These are phyloP conservation scores for Wallacemonas sp. DNA, from an alignment of 208 protist species.

Conservation along the genomic window DNA sequence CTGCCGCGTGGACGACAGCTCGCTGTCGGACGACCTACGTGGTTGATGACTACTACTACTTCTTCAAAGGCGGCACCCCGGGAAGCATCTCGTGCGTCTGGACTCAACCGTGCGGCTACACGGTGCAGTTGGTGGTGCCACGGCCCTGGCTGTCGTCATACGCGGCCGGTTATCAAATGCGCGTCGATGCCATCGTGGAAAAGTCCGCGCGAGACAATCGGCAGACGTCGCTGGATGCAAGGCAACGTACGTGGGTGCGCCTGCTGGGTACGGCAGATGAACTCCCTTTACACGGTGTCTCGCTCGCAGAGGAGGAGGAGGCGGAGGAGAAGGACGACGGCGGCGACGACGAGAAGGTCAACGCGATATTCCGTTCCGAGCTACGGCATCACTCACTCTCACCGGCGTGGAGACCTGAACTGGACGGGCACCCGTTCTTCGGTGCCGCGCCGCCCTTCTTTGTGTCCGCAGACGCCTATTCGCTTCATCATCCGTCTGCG, in stretches of 20 bases:
- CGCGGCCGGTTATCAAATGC: neutral
- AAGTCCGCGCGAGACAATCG: neutral
- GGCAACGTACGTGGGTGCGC: neutral
- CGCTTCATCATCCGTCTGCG: neutral
- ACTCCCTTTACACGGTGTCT: neutral
- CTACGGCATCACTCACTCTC: neutral
- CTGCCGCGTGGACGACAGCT: too few relatives aligned
- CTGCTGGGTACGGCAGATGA: neutral
- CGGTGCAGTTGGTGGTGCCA: constrained; percentile 1
- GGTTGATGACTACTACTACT: neutral
- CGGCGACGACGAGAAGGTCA: too few relatives aligned
- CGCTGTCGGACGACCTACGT: neutral
- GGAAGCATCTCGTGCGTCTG: too few relatives aligned
- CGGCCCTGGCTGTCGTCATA: neutral
- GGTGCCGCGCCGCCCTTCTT: constrained; percentile 18
- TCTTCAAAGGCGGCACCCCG: too few relatives aligned
- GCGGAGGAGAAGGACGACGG: neutral
- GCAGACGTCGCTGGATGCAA: neutral
- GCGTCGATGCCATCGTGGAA: neutral
- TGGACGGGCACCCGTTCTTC: constrained; percentile 36
- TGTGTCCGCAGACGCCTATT: neutral
- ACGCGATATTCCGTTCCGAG: neutral
- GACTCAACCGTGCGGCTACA: too few relatives aligned
- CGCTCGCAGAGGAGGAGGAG: neutral
- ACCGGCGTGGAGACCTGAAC: constrained; percentile 9